Base-by-base conservation (phyloP, 495 filamentous ascomycete species). In the Penicillium simplicissimum region DNA sequence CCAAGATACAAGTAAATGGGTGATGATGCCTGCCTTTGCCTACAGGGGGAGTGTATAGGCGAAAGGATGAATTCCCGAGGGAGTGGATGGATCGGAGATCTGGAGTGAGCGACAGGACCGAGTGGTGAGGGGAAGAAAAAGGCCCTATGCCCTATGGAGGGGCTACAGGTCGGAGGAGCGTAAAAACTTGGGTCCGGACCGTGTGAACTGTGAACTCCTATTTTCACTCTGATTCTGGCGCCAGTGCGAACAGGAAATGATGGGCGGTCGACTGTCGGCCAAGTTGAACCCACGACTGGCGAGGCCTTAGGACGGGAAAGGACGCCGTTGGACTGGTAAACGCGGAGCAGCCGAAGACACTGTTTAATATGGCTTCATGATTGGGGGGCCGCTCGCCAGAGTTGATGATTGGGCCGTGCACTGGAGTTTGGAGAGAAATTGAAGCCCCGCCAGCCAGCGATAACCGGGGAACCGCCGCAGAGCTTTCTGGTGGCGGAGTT, bases 141-240 rank as follows among this genome's bases (percentile, higher is more conserved):
- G 45, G n/a, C n/a, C n/a, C n/a, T n/a, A n/a, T n/a, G n/a, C 35
- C 54, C 52, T 61, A 58, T 60, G 61, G 60, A 66, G 57, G 64
- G 64, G 64, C 60, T 53, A 63, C 52, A 21, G 51, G n/a, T 51
- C 58, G 58, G 58, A 65, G 63, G 48, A 25, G 52, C n/a, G 35
- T 42, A 38, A 43, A 42, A 42, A 42, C 15, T 17, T 42, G 38
- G 23, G 48, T 34, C 48, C 48, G 25, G 25, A 28, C 25, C 25
- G 25, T 28, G 48, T 31, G 8, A 53, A 28, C n/a, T n/a, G n/a
- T n/a, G n/a, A n/a, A 11, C 45, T 53, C 15, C 10, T 36, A 17
- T 19, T 36, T 35, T n/a, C 19, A 36, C n/a, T 54, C 35, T 35
- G 52, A 21, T 48, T 48, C 35, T 35, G 31, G 49, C 10, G 8